These are phyloP conservation scores for Lasiodiplodia gonubiensis DNA, from an alignment of 2,329 filamentous ascomycete species.

Conservation along the genomic window DNA sequence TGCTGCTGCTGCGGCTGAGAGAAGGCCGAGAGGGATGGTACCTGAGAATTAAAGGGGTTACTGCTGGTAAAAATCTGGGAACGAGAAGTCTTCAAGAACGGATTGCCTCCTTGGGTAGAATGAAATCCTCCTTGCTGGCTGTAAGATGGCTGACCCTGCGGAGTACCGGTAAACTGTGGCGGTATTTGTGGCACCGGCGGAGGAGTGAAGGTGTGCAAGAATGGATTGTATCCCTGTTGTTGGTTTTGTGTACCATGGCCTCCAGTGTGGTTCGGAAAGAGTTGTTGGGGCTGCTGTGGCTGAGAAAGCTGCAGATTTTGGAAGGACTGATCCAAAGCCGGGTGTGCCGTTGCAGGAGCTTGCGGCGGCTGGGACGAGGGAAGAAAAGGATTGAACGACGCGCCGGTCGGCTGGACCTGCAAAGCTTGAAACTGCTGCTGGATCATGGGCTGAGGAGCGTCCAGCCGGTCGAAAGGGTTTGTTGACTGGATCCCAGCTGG, in stretches of 20 bases:
- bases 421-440: slow-evolving; percentile 36
- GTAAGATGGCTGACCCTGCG: slow-evolving; percentile 32
- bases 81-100: slow-evolving; percentile 51
- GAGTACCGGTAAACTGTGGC: slow-evolving; percentile 43
- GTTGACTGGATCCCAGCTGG: slow-evolving; percentile 33
- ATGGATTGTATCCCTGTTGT: slow-evolving; percentile 47
- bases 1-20: slow-evolving; percentile 49
- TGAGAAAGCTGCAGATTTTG: slow-evolving; percentile 72
- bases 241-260: slow-evolving; percentile 56
- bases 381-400: slow-evolving; percentile 73
- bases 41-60: slow-evolving; percentile 47
- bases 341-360: slow-evolving; percentile 36
- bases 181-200: slow-evolving; percentile 50
- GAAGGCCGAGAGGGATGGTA: slow-evolving; percentile 33
- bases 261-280: slow-evolving; percentile 79
- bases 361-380: slow-evolving; percentile 40
- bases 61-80: slow-evolving; percentile 51
- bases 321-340: slow-evolving; percentile 69
- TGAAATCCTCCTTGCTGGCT: slow-evolving; percentile 38
- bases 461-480: slow-evolving; percentile 55
- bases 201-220: slow-evolving; percentile 48
- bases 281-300: slow-evolving; percentile 55
- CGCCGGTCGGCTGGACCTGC: slow-evolving; percentile 36
- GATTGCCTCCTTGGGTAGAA: slow-evolving; percentile 43
- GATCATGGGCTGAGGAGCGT: slow-evolving; percentile 46